Conservation (phyloP, 2,329 filamentous ascomycete species). For the Orbilia javanica region DNA sequence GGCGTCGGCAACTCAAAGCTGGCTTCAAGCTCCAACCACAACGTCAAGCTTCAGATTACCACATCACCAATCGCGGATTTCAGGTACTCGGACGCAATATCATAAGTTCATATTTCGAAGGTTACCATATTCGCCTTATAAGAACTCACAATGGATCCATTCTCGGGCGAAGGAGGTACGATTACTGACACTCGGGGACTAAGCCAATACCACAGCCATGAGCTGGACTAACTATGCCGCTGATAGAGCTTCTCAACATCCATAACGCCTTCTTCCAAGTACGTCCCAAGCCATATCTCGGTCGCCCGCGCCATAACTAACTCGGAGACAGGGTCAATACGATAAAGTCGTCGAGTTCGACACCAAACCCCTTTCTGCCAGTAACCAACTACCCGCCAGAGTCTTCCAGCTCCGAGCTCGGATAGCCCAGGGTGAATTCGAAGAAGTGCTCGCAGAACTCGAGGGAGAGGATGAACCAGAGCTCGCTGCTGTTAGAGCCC, state of each 20-base stretch:
- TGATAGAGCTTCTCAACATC: conserved; percentile 75
- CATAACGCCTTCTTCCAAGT: conserved; percentile 77
- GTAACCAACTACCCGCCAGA: conserved; percentile 81
- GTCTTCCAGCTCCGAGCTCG: conserved; percentile 84
- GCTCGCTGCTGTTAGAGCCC: conserved; percentile 79
- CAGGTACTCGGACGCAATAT: not conserved
- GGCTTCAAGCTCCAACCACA: conserved; percentile 54
- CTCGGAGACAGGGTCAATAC: conserved; percentile 77
- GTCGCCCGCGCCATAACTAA: conserved; percentile 9
- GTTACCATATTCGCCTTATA: not conserved
- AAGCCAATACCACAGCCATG: not conserved
- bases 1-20: conserved; percentile 58
- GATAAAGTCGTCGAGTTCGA: conserved; percentile 87
- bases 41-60: conserved; percentile 35
- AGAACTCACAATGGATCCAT: conserved; percentile 73
- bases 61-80: conserved; percentile 11
- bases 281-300: not conserved
- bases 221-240: conserved; percentile 30
- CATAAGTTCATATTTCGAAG: not conserved
- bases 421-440: conserved; percentile 82
- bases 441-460: conserved; percentile 78
- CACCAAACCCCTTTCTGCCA: conserved; percentile 79
- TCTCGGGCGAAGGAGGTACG: conserved; percentile 73
- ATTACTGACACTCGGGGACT: not conserved
- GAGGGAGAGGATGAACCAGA: conserved; percentile 77